Conservation (phyloP, 2,329 filamentous ascomycete genomes). For the Trichoderma polysporum region DNA sequence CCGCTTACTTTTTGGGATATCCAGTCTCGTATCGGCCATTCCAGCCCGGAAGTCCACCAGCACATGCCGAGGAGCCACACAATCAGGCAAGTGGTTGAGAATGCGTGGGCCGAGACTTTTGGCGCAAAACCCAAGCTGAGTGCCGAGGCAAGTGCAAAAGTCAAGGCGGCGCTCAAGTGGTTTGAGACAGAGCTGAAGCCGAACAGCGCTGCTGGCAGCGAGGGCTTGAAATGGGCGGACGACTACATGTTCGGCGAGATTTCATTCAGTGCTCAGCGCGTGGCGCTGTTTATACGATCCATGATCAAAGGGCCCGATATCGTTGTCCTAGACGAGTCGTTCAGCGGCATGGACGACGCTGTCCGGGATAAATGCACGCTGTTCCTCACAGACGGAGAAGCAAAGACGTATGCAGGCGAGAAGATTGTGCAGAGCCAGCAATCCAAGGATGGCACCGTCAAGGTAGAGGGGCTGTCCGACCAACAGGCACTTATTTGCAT, state of each 20-base stretch:
- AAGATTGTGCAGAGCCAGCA: slow-evolving; percentile 49
- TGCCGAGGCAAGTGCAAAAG: slow-evolving; percentile 52
- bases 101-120: slow-evolving; percentile 89
- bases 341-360: slow-evolving; percentile 77
- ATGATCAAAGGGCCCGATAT: slow-evolving; percentile 79
- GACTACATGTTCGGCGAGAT: slow-evolving; percentile 68
- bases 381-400: slow-evolving; percentile 70
- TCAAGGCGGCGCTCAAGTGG: slow-evolving; percentile 71
- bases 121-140: slow-evolving; percentile 66
- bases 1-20: slow-evolving; percentile 92
- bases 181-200: slow-evolving; percentile 79
- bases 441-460: slow-evolving; percentile 45
- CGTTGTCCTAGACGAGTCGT: slow-evolving; percentile 83
- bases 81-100: slow-evolving; percentile 73
- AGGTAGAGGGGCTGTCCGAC: slow-evolving; percentile 61
- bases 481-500: slow-evolving; percentile 87
- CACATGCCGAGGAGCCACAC: slow-evolving; percentile 82
- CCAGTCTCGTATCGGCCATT: slow-evolving; percentile 85
- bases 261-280: slow-evolving; percentile 78
- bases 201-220: slow-evolving; percentile 30
- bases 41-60: slow-evolving; percentile 88
- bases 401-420: slow-evolving; percentile 40
- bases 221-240: slow-evolving; percentile 62
- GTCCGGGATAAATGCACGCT: slow-evolving; percentile 84
- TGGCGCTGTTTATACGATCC: slow-evolving; percentile 80